These are phyloP conservation scores for Lepidium didymum DNA, from an alignment of 345 rosid species.

Conservation along the genomic window DNA sequence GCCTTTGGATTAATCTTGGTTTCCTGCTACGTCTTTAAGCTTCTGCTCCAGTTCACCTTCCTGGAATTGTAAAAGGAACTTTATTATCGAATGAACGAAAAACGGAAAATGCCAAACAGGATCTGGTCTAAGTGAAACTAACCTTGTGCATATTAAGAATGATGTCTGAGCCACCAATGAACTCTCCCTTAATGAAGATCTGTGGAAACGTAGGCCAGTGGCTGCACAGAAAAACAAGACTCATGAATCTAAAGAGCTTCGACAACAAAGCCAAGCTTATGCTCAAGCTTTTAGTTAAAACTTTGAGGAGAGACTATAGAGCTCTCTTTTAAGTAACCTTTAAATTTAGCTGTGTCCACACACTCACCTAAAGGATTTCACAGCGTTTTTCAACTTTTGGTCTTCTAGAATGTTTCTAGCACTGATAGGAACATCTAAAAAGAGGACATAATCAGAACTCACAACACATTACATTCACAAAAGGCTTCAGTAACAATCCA, in stretches of 20 bases:
- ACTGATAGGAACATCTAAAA: slow-evolving; percentile 70
- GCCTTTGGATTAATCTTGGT: background rate
- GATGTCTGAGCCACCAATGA: slow-evolving; percentile 93
- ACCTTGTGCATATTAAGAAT: slow-evolving; percentile 92
- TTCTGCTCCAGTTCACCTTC: slow-evolving; percentile 80
- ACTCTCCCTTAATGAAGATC: slow-evolving; percentile 87
- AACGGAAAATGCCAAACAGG: background rate
- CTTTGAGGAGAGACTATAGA: background rate
- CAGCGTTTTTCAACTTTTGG: slow-evolving; percentile 77
- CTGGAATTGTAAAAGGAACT: slow-evolving; percentile 30
- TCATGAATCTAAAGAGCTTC: background rate
- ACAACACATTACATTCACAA: background rate
- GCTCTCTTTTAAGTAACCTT: background rate
- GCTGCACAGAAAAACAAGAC: slow-evolving; percentile 39
- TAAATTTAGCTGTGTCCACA: background rate
- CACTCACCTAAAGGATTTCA: slow-evolving; percentile 71
- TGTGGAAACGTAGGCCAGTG: slow-evolving; percentile 98
- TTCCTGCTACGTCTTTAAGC: slow-evolving; percentile 45
- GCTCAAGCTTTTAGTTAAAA: background rate
- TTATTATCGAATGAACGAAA: background rate
- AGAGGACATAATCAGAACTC: background rate
- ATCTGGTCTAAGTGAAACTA: background rate
- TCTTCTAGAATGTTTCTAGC: slow-evolving; percentile 89
- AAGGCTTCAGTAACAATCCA: background rate
- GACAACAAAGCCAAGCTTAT: background rate